Conservation (phyloP, 2,329 filamentous ascomycete species). For the Daldinia eschscholtzii region DNA sequence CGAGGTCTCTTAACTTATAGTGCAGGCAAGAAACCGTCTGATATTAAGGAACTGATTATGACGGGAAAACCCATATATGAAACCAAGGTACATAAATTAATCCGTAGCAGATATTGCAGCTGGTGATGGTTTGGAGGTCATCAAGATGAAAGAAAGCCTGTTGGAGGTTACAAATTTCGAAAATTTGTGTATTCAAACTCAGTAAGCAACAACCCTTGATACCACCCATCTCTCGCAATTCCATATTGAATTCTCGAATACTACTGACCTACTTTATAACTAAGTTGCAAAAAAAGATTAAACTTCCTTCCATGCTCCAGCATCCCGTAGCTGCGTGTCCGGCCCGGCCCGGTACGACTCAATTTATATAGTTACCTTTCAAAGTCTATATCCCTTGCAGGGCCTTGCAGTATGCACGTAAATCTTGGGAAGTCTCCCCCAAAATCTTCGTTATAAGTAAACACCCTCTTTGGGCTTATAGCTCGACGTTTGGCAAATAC, state of each 20-base stretch:
- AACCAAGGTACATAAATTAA: conserved; percentile 4
- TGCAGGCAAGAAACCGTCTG: conserved; percentile 18
- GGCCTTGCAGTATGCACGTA: not conserved
- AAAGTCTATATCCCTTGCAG: not conserved
- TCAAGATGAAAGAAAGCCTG: not conserved
- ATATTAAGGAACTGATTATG: not conserved
- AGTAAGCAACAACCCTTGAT: not conserved
- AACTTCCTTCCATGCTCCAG: not conserved
- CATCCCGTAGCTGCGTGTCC: not conserved
- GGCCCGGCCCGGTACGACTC: not conserved
- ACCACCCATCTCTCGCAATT: not conserved
- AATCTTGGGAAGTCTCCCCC: not conserved
- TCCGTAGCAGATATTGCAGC: not conserved
- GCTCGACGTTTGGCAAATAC: not conserved
- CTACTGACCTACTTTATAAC: not conserved
- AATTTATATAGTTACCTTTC: not conserved
- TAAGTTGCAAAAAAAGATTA: not conserved
- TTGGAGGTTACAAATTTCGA: not conserved
- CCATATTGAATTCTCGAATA: not conserved
- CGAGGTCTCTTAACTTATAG: not conserved
- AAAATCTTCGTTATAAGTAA: too few relatives aligned
- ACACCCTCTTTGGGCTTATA: not conserved
- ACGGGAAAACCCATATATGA: conserved; percentile 2
- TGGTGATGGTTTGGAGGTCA: not conserved
- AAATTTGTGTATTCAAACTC: not conserved